Base-by-base conservation (phyloP, 176 grass and related monocot species). In the Panicum miliaceum region DNA sequence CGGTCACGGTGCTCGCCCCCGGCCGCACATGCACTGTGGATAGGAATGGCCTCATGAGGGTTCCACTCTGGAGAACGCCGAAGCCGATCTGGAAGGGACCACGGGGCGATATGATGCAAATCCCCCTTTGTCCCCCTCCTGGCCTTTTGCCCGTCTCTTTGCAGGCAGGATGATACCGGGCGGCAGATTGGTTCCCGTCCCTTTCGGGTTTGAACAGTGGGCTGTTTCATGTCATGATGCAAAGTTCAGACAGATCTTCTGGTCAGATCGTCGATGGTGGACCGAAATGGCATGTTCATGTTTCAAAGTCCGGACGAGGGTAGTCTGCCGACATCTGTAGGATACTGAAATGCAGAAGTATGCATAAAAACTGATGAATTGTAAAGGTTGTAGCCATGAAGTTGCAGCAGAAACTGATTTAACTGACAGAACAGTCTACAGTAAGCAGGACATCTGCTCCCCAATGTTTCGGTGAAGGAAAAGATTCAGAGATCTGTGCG, bases 11-110 rank as follows among this genome's bases (percentile, higher is more conserved):
- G 34, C 65, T 64, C 25, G 16, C 70, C 64, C 73, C 35, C 29
- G 29, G 35, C 56, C 27, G 12, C 38, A 18, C 37, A 41, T 77
- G 60, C 61, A n/a, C 26, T 42, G 76, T 41, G 82, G 87, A 81
- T 76, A 48, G 22, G 47, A 66, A 64, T 84, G 46, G 78, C 56
- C 53, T 37, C 46, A 8, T 57, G 57, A 73, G 76, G 59, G 61
- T 41, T 81, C 70, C 77, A 81, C 54, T 75, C 51, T 38, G 12
- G 72, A 75, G 41, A 80, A 80, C 38, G 47, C 69, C 3, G 52
- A 5, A 70, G 40, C 15, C 13, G 43, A 77, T 76, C 16, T 46
- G 66, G 53, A 54, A 53, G 82, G 88, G 88, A 85, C 77, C 66
- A 79, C 76, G 35, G 54, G 45, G 22, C 62, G 23, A 71, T 71